These are phyloP conservation scores for Microcyclospora pomicola DNA, from an alignment of 2,329 filamentous ascomycete species.

Conservation along the genomic window DNA sequence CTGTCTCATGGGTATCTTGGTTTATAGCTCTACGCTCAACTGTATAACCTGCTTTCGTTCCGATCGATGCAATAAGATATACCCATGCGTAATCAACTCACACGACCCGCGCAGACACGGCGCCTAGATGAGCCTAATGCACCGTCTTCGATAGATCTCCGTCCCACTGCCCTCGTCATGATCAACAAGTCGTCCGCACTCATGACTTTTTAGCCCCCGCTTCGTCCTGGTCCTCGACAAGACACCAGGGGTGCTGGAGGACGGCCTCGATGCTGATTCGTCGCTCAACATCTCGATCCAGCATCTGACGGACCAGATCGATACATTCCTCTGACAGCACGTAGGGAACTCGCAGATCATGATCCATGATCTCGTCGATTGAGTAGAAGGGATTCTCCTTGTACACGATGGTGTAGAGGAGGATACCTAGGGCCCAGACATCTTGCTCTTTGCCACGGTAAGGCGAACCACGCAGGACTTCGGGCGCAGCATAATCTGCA, in stretches of 20 bases:
- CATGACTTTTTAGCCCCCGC: too few relatives aligned
- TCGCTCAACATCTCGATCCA: slow-evolving; percentile 73
- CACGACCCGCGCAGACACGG: too few relatives aligned
- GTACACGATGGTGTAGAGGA: slow-evolving; percentile 97
- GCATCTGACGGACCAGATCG: slow-evolving; percentile 79
- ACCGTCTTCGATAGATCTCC: too few relatives aligned
- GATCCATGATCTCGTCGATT: slow-evolving; percentile 98
- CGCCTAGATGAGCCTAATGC: too few relatives aligned
- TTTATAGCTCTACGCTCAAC: too few relatives aligned
- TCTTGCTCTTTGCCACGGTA: slow-evolving; percentile 96
- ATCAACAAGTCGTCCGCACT: too few relatives aligned
- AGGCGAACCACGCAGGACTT: slow-evolving; percentile 81
- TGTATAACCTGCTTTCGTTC: too few relatives aligned
- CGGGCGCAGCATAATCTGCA: slow-evolving; percentile 92
- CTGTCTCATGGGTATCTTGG: too few relatives aligned
- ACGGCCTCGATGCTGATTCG: slow-evolving; percentile 81
- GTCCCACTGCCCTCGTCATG: too few relatives aligned
- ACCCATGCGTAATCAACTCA: too few relatives aligned
- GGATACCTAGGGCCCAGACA: slow-evolving; percentile 92
- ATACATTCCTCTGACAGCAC: slow-evolving; percentile 75
- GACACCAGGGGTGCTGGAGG: slow-evolving; percentile 74
- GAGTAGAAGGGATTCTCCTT: slow-evolving; percentile 99
- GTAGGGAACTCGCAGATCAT: slow-evolving; percentile 81
- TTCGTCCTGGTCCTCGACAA: slow-evolving; percentile 11
- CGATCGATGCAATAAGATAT: too few relatives aligned